Conservation (phyloP, 1,284 basidiomycete species). For the Irpex sp. region DNA sequence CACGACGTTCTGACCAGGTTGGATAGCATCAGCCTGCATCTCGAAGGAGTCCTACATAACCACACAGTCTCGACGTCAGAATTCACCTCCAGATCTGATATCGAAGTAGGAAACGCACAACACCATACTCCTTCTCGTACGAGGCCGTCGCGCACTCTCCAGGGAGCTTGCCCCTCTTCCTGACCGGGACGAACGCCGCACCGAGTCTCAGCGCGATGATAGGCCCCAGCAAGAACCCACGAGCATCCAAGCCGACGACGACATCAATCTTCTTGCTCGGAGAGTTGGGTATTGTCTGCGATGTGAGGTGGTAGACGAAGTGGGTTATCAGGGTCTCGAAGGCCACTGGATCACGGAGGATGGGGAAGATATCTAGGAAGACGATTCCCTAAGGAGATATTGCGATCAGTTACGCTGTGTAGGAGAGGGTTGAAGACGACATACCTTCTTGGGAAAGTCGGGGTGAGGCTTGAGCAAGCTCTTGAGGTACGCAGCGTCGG, state of each 20-base stretch:
- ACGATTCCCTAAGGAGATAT: constrained; percentile 55
- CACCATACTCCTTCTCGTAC: constrained; percentile 94
- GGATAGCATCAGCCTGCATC: constrained; percentile 88
- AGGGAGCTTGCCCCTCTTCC: constrained; percentile 93
- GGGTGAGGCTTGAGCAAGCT: constrained; percentile 63
- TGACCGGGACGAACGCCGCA: constrained; percentile 93
- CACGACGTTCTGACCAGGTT: constrained; percentile 79
- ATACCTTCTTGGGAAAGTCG: constrained; percentile 86
- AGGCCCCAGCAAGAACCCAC: constrained; percentile 95
- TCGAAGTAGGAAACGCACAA: constrained; percentile 23
- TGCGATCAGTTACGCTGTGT: not conserved
- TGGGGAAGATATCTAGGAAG: constrained; percentile 89
- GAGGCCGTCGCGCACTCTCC: constrained; percentile 74
- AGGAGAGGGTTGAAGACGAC: constrained; percentile 9
- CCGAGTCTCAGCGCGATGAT: constrained; percentile 88
- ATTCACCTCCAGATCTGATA: not conserved
- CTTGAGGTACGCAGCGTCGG: constrained; percentile 72
- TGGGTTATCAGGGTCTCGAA: constrained; percentile 93
- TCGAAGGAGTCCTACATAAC: constrained; percentile 78
- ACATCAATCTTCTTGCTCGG: constrained; percentile 80
- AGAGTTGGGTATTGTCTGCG: constrained; percentile 59
- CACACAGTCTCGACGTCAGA: not conserved
- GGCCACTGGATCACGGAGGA: constrained; percentile 77
- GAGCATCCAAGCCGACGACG: constrained; percentile 92
- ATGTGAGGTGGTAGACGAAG: constrained; percentile 82